Evolutionary conservation across 2,329 filamentous ascomycete genomes (phyloP), one percentile per base, ranked within the genome.

Genomic region (Pseudocercospora cruenta): DNA sequence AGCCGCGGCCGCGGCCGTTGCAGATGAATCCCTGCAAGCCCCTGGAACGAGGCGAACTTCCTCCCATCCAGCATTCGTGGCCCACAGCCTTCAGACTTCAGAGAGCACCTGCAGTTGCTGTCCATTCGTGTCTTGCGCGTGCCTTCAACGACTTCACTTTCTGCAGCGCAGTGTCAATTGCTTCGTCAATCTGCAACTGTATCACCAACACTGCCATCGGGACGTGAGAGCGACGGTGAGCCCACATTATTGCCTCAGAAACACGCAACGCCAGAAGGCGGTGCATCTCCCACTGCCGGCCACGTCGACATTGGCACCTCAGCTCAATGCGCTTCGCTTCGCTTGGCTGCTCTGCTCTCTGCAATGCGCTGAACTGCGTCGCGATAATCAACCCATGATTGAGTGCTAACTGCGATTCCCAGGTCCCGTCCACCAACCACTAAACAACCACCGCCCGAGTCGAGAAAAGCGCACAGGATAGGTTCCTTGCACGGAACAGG

Each of bases 381-480:
- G 28, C 51, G 22, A 28, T 45, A 26, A 31, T 36, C 43, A 21
- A 51, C 8, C 16, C 21, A 39, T 16, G 43, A 63, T 45, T 45
- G 47, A 19, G 39, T 33, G 53, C 31, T 39, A 22, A 67, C 21
- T 33, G 62, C 16, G 26, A 49, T 45, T 31, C 19, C 8, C 28
- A 57, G 53, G 26, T 57, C 26, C 21, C 53, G n/a, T 4, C 53
- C 31, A 22, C 4, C 31, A 10, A 22, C 55, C 19, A 39, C 31
- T 6, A 4, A 58, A 53, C 47, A 24, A 36, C 10, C 22, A 16
- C 58, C 57, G 26, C 31, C 49, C 55, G 22, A 64, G 21, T 60
- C 64, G 65, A 62, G 64, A 57, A 65, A 26, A 66, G 55, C 55
- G 55, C 63, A 68, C 66, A 71, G 68, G 70, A 71, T 71, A 71